phyloP scores from a whole-genome alignment of 1,284 basidiomycete genomes.

The Naganishia cerealis region DNA sequence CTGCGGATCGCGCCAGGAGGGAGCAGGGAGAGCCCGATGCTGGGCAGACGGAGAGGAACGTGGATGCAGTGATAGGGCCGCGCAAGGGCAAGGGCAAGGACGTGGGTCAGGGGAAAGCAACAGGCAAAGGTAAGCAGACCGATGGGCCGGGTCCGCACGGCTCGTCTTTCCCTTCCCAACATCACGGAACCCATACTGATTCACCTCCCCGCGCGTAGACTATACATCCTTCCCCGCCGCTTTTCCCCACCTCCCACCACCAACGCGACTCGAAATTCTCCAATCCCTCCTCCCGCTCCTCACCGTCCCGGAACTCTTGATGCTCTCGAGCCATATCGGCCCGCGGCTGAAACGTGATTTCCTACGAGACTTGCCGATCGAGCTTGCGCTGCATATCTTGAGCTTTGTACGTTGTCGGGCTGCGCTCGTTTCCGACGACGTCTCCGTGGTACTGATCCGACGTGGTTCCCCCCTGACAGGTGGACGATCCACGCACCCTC shows the following conservation, averaged over 20 bases:
- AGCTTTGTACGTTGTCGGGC: constrained; percentile 58
- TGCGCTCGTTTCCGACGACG: background rate
- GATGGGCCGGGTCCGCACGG: constrained; percentile 4
- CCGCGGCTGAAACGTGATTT: constrained; percentile 86
- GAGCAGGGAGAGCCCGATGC: no score
- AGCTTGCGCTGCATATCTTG: constrained; percentile 79
- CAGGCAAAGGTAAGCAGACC: constrained; percentile 2
- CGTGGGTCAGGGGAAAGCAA: constrained; percentile 5
- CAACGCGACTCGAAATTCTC: constrained; percentile 64
- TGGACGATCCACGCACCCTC: constrained; percentile 78
- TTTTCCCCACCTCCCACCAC: constrained; percentile 51
- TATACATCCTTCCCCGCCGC: constrained; percentile 43
- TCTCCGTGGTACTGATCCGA: no score
- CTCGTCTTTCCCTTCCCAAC: background rate
- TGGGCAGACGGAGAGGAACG: constrained; percentile 5
- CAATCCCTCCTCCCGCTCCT: constrained; percentile 65
- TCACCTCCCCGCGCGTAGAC: constrained; percentile 10
- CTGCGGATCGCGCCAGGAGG: no score
- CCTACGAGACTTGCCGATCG: constrained; percentile 74
- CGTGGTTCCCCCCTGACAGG: no score
- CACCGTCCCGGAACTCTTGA: constrained; percentile 72
- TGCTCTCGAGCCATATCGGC: constrained; percentile 70
- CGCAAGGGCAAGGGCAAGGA: constrained; percentile 27
- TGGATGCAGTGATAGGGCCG: no score
- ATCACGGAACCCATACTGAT: background rate